A percentile compares a stretch with the other conserved stretches of the same genome.
Evolutionary conservation across 441 rosid genomes (phyloP).

Genomic region (Gossypium gossypioides): DNA sequence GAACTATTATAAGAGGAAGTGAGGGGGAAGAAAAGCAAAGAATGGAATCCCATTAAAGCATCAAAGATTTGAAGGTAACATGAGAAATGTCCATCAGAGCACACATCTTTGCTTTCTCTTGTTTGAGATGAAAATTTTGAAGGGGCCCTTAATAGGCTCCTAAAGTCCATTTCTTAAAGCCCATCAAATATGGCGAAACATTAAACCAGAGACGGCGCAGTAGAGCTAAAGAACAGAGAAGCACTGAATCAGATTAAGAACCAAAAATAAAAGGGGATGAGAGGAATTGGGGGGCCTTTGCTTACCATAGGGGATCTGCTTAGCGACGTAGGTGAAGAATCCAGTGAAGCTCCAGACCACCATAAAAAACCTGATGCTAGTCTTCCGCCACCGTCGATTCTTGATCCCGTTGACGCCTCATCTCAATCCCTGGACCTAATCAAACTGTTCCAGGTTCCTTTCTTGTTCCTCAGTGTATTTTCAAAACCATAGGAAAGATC

Average conservation of each 20-base stretch:
- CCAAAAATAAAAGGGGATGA: constrained; percentile 27
- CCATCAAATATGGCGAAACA: not conserved
- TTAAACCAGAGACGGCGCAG: no score
- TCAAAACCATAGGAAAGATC: not conserved
- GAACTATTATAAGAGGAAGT: no score
- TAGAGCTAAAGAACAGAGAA: not conserved
- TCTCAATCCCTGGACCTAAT: constrained; percentile 47
- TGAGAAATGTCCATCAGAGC: no score
- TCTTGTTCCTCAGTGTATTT: not conserved
- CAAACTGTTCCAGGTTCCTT: constrained; percentile 54
- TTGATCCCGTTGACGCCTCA: constrained; percentile 16
- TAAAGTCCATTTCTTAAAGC: not conserved
- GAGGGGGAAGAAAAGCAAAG: no score
- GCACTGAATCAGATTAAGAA: not conserved
- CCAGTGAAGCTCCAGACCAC: constrained; percentile 11
- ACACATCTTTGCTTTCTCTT: no score
- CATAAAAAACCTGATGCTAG: constrained; percentile 6
- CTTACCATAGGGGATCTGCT: constrained; percentile 76
- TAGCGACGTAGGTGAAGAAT: constrained; percentile 53
- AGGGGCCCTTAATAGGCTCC: not conserved
- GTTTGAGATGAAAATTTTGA: not conserved
- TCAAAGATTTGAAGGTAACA: no score
- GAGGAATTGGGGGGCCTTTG: constrained; percentile 81
- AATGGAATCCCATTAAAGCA: no score
- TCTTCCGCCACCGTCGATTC: constrained; percentile 13